Percentiles rank a stretch among this genome's conserved stretches.
These are phyloP conservation scores for Psilocybe cyanescens DNA, from an alignment of 768 basidiomycete genomes.

Conservation along the genomic window DNA sequence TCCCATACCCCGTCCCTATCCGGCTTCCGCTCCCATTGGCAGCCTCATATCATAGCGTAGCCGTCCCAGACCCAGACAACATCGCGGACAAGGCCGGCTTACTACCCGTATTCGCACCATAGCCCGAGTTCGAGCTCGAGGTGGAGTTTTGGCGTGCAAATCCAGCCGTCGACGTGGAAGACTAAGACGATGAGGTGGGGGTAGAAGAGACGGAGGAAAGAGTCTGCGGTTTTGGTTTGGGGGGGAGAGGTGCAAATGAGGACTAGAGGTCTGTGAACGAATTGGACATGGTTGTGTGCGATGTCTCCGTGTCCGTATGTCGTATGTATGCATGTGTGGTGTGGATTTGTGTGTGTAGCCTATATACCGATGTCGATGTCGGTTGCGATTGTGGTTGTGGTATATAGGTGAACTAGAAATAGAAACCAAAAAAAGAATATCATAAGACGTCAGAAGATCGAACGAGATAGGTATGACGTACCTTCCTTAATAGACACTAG, in stretches of 20 bases:
- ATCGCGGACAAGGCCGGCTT: constrained; percentile 26
- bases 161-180: constrained; percentile 11
- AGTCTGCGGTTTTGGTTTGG: constrained; percentile 42
- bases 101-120: too few species aligned
- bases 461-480: too few species aligned
- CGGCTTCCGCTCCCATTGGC: background rate
- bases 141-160: constrained; percentile 5
- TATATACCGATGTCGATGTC: too few species aligned
- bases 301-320: too few species aligned
- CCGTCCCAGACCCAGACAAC: constrained; percentile 18
- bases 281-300: constrained; percentile 52
- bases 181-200: constrained; percentile 21
- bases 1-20: background rate
- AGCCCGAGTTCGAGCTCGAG: background rate
- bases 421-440: too few species aligned
- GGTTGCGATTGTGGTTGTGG: too few species aligned
- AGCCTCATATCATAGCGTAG: constrained; percentile 9
- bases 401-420: too few species aligned
- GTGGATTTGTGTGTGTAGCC: too few species aligned
- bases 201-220: constrained; percentile 35
- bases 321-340: too few species aligned
- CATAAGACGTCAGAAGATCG: too few species aligned
- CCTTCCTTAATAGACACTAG: too few species aligned
- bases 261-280: constrained; percentile 82
- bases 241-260: constrained; percentile 60